A percentile compares a stretch with the other conserved stretches of the same genome.
These are phyloP conservation scores for Kewa caespitosa DNA, from an alignment of 179 eudicot species.

Conservation along the genomic window DNA sequence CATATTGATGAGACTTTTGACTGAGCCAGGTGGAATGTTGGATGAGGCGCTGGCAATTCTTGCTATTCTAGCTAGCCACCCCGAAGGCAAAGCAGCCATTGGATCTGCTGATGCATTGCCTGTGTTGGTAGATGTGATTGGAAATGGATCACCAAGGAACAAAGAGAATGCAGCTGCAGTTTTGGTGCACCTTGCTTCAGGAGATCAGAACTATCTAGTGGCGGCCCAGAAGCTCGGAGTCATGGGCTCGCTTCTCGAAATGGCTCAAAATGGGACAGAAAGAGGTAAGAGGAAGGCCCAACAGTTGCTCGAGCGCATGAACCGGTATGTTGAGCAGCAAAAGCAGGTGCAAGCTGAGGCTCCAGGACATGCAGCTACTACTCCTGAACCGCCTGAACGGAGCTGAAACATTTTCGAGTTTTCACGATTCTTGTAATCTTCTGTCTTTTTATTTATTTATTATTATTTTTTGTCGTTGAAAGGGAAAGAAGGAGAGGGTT, in stretches of 20 bases:
- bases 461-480: slow-evolving; percentile 25
- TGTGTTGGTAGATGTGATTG: slow-evolving; percentile 69
- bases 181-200: slow-evolving; percentile 75
- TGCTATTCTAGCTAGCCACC: slow-evolving; percentile 83
- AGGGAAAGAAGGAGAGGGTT: slow-evolving; percentile 38
- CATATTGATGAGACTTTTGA: slow-evolving; percentile 66
- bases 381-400: slow-evolving; percentile 39
- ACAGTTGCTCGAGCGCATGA: slow-evolving; percentile 73
- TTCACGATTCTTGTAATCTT: slow-evolving; percentile 19
- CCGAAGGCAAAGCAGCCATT: slow-evolving; percentile 78
- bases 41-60: slow-evolving; percentile 89
- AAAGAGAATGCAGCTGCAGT: slow-evolving; percentile 93
- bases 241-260: slow-evolving; percentile 51
- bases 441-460: slow-evolving; percentile 11
- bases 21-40: slow-evolving; percentile 79
- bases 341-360: slow-evolving; percentile 49
- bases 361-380: slow-evolving; percentile 28
- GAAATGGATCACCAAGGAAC: slow-evolving; percentile 85
- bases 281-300: slow-evolving; percentile 87
- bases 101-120: slow-evolving; percentile 81
- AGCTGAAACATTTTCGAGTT: slow-evolving; percentile 27
- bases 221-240: slow-evolving; percentile 71
- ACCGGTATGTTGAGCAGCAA: slow-evolving; percentile 65
- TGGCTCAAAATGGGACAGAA: slow-evolving; percentile 77
- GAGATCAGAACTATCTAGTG: slow-evolving; percentile 57